These are phyloP conservation scores for Echinosophora koreensis DNA, from an alignment of 306 rosid genomes.

Conservation along the genomic window DNA sequence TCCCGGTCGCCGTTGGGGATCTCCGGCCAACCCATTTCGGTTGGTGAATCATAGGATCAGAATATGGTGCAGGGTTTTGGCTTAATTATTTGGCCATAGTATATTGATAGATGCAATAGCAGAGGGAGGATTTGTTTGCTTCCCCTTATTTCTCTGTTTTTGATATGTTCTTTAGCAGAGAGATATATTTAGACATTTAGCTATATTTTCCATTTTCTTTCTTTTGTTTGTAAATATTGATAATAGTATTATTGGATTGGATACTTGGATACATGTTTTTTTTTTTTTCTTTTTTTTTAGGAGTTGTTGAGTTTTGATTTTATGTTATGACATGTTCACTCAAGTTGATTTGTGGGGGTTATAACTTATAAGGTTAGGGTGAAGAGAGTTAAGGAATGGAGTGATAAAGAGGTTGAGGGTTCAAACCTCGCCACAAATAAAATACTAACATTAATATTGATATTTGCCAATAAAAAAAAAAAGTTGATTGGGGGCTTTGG, in stretches of 20 bases:
- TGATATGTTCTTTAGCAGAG: conserved; percentile 45
- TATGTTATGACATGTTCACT: background rate
- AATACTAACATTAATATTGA: too few species aligned
- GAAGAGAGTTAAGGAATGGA: too few species aligned
- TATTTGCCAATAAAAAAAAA: too few species aligned
- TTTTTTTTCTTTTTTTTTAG: background rate
- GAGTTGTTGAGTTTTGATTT: background rate
- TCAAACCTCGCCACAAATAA: too few species aligned
- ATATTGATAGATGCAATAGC: conserved; percentile 4
- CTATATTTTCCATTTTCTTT: conserved; percentile 18
- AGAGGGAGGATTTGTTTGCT: conserved; percentile 46
- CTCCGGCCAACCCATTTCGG: conserved; percentile 63
- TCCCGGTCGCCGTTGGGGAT: conserved; percentile 86
- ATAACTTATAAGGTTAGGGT: too few species aligned
- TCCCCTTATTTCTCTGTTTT: conserved; percentile 50
- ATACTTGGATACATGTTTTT: background rate
- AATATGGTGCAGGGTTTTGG: conserved; percentile 22
- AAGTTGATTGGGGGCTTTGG: too few species aligned
- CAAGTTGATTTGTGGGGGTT: background rate
- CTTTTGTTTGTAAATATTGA: conserved; percentile 42
- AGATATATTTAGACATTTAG: conserved; percentile 13
- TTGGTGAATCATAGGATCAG: conserved; percentile 61
- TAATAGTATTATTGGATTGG: conserved; percentile 30
- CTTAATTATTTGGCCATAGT: background rate
- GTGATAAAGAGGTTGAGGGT: too few species aligned